Percentiles rank a stretch among this genome's conserved stretches.
phyloP scores from a whole-genome alignment of 345 rosid genomes.

The Mallotus nudiflorus region DNA sequence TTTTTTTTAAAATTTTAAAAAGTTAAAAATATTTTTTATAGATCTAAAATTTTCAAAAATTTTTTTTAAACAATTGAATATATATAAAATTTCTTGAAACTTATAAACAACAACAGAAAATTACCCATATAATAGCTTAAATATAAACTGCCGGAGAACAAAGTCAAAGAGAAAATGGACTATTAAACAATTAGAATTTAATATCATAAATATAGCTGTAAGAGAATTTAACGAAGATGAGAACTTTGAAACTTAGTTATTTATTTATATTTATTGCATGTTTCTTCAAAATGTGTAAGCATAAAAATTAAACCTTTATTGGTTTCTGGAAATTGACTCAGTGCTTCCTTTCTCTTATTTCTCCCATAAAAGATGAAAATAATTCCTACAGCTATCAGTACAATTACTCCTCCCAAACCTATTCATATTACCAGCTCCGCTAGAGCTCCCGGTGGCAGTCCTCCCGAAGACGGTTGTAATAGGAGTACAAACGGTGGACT shows the following conservation, averaged over 20 bases:
- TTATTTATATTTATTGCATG: no score
- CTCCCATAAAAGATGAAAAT: slow-evolving; percentile 17
- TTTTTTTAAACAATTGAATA: no score
- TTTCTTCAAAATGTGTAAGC: not conserved
- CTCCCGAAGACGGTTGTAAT: not conserved
- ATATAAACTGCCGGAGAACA: not conserved
- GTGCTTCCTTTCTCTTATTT: slow-evolving; percentile 29
- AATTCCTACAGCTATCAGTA: slow-evolving; percentile 24
- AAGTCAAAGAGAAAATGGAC: not conserved
- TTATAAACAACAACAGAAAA: no score
- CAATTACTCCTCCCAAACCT: slow-evolving; percentile 29
- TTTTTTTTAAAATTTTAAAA: no score
- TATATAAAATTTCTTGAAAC: no score
- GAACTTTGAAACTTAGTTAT: no score
- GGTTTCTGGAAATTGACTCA: slow-evolving; percentile 2
- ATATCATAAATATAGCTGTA: no score
- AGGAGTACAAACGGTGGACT: not conserved
- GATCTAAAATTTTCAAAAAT: no score
- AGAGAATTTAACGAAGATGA: no score
- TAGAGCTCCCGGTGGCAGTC: slow-evolving; percentile 12
- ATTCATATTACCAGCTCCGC: slow-evolving; percentile 26
- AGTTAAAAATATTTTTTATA: no score
- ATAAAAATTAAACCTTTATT: slow-evolving; percentile 20
- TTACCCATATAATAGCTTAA: not conserved
- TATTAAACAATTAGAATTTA: no score